Conservation (phyloP, 768 basidiomycete genomes). For the Wakefieldia striispora region DNA sequence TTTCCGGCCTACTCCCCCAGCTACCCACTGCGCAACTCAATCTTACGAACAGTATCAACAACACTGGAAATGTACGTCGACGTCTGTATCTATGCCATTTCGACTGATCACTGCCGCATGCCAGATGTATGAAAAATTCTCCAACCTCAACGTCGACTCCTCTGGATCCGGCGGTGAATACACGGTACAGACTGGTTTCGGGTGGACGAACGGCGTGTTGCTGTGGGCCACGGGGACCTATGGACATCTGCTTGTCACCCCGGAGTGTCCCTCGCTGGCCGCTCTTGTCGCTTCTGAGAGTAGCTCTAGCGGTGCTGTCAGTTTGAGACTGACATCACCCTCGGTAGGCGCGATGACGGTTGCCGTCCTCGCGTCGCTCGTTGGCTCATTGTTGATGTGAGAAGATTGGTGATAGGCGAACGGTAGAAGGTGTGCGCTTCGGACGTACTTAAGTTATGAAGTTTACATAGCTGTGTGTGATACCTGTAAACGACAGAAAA, state of each 20-base stretch:
- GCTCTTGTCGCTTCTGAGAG: not conserved
- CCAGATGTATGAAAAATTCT: conserved; percentile 91
- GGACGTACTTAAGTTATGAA: no score
- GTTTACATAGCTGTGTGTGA: no score
- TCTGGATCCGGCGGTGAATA: conserved; percentile 86
- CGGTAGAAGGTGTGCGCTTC: no score
- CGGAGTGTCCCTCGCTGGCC: conserved; percentile 56
- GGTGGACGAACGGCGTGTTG: conserved; percentile 85
- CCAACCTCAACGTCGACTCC: conserved; percentile 70
- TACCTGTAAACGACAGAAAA: no score
- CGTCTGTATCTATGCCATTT: not conserved
- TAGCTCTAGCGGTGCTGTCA: conserved; percentile 4
- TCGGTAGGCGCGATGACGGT: not conserved
- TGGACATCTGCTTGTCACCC: conserved; percentile 56
- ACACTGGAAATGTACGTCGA: conserved; percentile 70
- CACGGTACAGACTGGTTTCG: conserved; percentile 83
- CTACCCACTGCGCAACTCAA: conserved; percentile 70
- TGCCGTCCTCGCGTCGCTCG: not conserved
- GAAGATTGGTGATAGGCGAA: no score
- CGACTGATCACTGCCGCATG: not conserved
- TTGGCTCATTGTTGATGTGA: conserved; percentile 3
- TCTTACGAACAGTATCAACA: conserved; percentile 59
- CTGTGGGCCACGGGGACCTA: conserved; percentile 74
- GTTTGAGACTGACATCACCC: not conserved
- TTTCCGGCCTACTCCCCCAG: conserved; percentile 66